Evolutionary conservation across 345 rosid species (phyloP), one percentile per base, ranked within the genome.

Genomic region (thale cress (Arabidopsis thaliana)): DNA sequence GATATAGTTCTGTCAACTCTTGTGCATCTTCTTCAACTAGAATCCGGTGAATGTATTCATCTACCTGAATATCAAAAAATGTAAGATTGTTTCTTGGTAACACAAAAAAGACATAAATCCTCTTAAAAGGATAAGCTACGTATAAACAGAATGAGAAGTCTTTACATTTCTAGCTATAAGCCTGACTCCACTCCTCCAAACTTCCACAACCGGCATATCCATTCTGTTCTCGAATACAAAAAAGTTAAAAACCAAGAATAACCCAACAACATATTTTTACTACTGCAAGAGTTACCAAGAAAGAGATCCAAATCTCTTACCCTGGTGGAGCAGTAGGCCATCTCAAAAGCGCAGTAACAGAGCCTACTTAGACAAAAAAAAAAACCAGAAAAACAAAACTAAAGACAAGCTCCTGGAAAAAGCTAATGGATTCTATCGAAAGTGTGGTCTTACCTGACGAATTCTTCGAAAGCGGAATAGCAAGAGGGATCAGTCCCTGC

Each of bases 241-340:
- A 40, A 52, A 16, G 8, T 8, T 9, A 22, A 65, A 65, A 57
- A 40, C 50, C 23, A 64, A 52, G 53, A 63, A 16, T 44, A 38
- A 41, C 30, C 14, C 11, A 48, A 34, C 40, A 41, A 4, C 30
- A 40, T 13, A 40, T 56, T 25, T 40, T 0, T 10, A 37, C 48
- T 45, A 50, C 2, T 14, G 59, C 28, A 42, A 33, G 25, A 59
- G 64, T 37, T 62, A 52, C 16, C 40, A 51, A 33, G 34, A 34
- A 62, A 8, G 49, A 13, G 48, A 37, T 30, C 25, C 56, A 72
- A 42, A 78, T 12, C 50, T n/a, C 59, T 79, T 82, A 93, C 97
- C 92, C 93, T 22, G 88, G 77, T 77, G 96, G 93, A 81, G 98
- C 96, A 42, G 96, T 91, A 74, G 98, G 98, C 97, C 96, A 91